These are phyloP conservation scores for Cercophora sp. DNA, from an alignment of 495 filamentous ascomycete species.

Conservation along the genomic window DNA sequence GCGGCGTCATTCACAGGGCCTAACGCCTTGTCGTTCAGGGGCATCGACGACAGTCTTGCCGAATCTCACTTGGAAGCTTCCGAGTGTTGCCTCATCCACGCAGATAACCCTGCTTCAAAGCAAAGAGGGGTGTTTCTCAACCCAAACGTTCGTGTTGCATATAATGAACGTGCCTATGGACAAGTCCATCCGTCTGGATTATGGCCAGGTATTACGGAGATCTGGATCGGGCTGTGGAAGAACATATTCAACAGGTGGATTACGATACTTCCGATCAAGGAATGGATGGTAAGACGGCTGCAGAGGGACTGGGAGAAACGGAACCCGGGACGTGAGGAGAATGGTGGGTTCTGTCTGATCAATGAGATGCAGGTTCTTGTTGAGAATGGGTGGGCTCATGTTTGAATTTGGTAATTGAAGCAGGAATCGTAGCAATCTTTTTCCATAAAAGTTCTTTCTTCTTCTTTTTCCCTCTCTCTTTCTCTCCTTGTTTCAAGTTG, in stretches of 20 bases:
- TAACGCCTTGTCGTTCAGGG: slow-evolving; percentile 57
- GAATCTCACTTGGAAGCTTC: slow-evolving; percentile 62
- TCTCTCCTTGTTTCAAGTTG: too few species aligned
- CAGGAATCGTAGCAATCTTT: too few species aligned
- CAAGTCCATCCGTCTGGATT: slow-evolving; percentile 31
- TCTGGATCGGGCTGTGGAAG: slow-evolving; percentile 48
- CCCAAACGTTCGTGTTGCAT: slow-evolving; percentile 66
- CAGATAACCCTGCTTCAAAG: slow-evolving; percentile 54
- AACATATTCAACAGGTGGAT: slow-evolving; percentile 55
- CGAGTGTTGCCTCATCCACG: slow-evolving; percentile 74
- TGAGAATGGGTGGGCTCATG: slow-evolving; percentile 66
- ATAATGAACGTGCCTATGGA: slow-evolving; percentile 53
- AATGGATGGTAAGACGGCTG: slow-evolving; percentile 32
- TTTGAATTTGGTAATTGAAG: too few species aligned
- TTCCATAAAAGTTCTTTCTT: too few species aligned
- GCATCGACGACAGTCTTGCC: slow-evolving; percentile 62
- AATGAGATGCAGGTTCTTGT: slow-evolving; percentile 76
- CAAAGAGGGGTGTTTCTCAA: slow-evolving; percentile 64
- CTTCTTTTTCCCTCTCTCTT: too few species aligned
- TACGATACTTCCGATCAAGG: slow-evolving; percentile 37
- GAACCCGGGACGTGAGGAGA: slow-evolving; percentile 38
- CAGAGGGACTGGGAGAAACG: slow-evolving; percentile 41
- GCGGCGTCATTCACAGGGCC: slow-evolving; percentile 49
- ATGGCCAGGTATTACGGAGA: slow-evolving; percentile 38
- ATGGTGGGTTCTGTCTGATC: slow-evolving; percentile 58